These are phyloP conservation scores for Globisporangium polare DNA, from an alignment of 352 stramenopile species.

Conservation along the genomic window DNA sequence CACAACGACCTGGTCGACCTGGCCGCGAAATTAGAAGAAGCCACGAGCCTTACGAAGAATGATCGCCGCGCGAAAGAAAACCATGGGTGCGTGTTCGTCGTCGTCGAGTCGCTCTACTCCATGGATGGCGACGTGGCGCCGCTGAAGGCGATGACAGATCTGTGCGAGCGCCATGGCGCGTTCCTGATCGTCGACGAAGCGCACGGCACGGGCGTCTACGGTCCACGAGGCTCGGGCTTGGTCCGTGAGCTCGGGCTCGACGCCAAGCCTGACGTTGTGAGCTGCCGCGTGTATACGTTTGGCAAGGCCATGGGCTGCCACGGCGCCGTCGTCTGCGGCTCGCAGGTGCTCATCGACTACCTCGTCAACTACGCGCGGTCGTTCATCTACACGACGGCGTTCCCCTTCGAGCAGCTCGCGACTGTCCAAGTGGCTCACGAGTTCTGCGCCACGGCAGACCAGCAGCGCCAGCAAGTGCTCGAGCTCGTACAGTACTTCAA, in stretches of 20 bases:
- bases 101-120: constrained; percentile 98
- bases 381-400: constrained; percentile 97
- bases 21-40: constrained; percentile 47
- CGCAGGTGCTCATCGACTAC: constrained; percentile 89
- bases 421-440: constrained; percentile 89
- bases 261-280: constrained; percentile 63
- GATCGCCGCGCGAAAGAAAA: not conserved
- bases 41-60: not conserved
- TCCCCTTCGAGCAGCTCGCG: constrained; percentile 90
- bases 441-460: constrained; percentile 58
- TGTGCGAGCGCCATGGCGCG: constrained; percentile 79
- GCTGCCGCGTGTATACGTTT: constrained; percentile 94
- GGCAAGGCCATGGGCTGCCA: constrained; percentile 96
- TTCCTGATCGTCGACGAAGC: constrained; percentile 97
- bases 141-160: constrained; percentile 76
- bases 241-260: constrained; percentile 75
- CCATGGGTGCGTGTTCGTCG: constrained; percentile 83
- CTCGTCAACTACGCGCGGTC: constrained; percentile 96
- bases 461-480: constrained; percentile 33
- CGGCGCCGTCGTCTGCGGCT: constrained; percentile 92
- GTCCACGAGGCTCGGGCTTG: constrained; percentile 68
- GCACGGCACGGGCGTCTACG: constrained; percentile 91
- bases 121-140: constrained; percentile 98
- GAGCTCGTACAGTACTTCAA: constrained; percentile 85
- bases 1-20: constrained; percentile 93